Base-by-base conservation (phyloP, 2,329 filamentous ascomycete genomes). In the Sphaerostilbella broomeana region DNA sequence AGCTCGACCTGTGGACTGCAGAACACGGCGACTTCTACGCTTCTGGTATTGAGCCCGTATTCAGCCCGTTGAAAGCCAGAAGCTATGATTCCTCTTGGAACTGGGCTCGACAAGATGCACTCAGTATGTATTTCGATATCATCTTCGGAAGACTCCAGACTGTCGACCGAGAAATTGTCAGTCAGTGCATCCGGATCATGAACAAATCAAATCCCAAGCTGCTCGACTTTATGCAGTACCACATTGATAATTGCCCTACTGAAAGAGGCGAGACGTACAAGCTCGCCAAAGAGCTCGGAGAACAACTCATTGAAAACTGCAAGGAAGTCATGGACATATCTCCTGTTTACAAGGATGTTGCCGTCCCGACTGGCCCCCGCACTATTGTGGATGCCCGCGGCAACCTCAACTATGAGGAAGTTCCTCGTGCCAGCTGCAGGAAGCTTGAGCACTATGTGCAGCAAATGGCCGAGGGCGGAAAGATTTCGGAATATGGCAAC, bases 71-170 rank as follows among this genome's bases (percentile, higher is more conserved):
- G 47, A 98, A 98, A 65, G 92, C 92, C 21, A 84, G 92, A 58
- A 81, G 92, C 8, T 98, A 98, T 67, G 92, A 98, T 62, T 97
- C 92, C 0, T 94, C 88, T 0, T 98, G 92, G 92, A 98, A 98
- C 64, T 98, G 92, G 92, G 92, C 88, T 46, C 84, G 92, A 37
- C 92, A 98, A 61, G 92, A 98, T 62, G 92, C 90, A 19, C 78
- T 98, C 38, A 92, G 77, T 69, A 98, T 98, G 90, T 98, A 92
- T 72, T 98, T 88, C 67, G 92, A 98, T 58, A 94, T 98, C 58
- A 95, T 98, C 58, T 98, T 98, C 55, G 92, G 92, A 43, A 81
- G 92, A 45, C 79, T 98, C 38, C 80, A 92, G 69, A 86, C 82
- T 35, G 85, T 98, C 27, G 92, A 98, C 57, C 86, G 92, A 48